Evolutionary conservation across 139 green algal species (phyloP).

Genomic region (Gonium pectorale): DNA sequence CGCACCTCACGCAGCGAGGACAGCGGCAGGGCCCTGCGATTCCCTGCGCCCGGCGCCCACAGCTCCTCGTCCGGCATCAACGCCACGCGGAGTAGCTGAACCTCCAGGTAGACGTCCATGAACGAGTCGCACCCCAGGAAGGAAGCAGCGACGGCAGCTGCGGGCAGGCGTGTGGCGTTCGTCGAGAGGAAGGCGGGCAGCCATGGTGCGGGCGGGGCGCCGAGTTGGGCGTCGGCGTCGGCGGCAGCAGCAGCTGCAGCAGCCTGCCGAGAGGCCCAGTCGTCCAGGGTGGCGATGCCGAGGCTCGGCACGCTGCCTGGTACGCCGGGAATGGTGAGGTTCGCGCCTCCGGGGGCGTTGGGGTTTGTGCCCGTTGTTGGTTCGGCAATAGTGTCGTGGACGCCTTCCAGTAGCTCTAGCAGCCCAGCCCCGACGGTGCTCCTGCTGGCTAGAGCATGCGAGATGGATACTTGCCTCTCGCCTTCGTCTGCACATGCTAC

Average conservation of each 20-base stretch:
- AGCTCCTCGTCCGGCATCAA: background rate
- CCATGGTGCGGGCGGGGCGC: too few relatives aligned
- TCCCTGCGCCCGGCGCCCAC: too few relatives aligned
- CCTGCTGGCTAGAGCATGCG: background rate
- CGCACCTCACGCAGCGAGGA: background rate
- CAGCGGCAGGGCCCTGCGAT: too few relatives aligned
- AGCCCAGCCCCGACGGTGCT: background rate
- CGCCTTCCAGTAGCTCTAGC: background rate
- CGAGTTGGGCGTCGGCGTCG: background rate
- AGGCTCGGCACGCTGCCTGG: background rate
- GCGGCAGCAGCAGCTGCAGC: background rate
- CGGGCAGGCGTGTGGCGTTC: background rate
- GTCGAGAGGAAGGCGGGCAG: background rate
- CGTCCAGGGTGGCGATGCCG: background rate
- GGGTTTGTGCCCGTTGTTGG: background rate
- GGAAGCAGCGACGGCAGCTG: background rate
- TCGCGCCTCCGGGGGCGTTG: background rate
- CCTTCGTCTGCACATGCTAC: background rate
- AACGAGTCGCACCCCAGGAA: constrained; percentile 20
- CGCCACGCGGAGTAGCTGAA: constrained; percentile 17
- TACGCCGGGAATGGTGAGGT: background rate
- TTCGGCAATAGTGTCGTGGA: too few relatives aligned
- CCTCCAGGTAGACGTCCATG: background rate
- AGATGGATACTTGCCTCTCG: background rate
- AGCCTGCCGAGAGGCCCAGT: background rate